A percentile compares a stretch with the other conserved stretches of the same genome.
These are phyloP conservation scores for Perilla frutescens DNA, from an alignment of 257 asterid genomes.

Conservation along the genomic window DNA sequence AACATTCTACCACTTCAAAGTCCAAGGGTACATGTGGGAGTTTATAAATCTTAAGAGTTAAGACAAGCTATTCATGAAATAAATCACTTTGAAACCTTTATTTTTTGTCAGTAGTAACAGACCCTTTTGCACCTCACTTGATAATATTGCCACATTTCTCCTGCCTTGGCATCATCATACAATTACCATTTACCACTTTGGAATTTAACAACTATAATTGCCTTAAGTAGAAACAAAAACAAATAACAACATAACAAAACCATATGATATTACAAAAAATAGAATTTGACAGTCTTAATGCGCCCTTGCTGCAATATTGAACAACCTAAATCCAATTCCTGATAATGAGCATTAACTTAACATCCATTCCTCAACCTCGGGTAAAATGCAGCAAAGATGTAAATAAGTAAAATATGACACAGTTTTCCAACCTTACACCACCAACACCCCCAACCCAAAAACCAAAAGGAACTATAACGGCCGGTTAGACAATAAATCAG, in stretches of 20 bases:
- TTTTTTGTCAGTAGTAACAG: neutral
- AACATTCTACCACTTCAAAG: neutral
- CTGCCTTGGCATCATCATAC: neutral
- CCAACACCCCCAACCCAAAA: neutral
- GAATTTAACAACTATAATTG: constrained; percentile 15
- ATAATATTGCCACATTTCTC: neutral
- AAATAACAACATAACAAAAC: neutral
- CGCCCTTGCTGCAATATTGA: neutral
- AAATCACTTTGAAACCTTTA: neutral
- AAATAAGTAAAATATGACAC: neutral
- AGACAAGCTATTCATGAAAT: neutral
- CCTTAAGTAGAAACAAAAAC: neutral
- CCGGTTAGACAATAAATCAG: neutral
- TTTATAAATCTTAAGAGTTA: neutral
- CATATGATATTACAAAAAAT: neutral
- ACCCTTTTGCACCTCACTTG: neutral
- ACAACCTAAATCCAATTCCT: constrained; percentile 16
- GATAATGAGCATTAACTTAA: constrained; percentile 19
- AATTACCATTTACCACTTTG: neutral
- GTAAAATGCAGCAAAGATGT: neutral
- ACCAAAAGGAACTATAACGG: neutral
- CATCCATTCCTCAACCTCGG: neutral
- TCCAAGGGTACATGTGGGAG: neutral
- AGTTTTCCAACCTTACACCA: neutral
- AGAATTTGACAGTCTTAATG: neutral